phyloP scores from a whole-genome alignment of 495 filamentous ascomycete species.

The Chaetomidium leptoderma region DNA sequence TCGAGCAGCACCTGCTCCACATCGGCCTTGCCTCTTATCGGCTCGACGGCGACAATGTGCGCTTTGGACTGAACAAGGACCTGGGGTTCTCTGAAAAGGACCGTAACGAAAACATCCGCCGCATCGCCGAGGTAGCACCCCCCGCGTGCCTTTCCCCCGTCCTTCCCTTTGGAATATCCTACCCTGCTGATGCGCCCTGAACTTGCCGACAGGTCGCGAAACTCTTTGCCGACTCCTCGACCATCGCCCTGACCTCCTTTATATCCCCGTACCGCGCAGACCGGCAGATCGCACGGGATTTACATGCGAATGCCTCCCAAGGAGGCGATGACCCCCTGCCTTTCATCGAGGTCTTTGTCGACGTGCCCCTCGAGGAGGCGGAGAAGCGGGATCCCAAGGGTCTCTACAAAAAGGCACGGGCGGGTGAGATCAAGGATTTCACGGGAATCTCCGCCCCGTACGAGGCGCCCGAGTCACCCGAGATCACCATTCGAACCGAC shows the following conservation, averaged over 20 bases:
- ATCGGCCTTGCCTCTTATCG: slow-evolving; percentile 79
- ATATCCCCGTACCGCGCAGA: slow-evolving; percentile 92
- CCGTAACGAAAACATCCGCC: slow-evolving; percentile 93
- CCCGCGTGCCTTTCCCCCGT: background rate
- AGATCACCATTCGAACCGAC: slow-evolving; percentile 77
- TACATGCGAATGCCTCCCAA: slow-evolving; percentile 60
- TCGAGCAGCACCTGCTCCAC: slow-evolving; percentile 92
- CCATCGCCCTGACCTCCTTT: slow-evolving; percentile 88
- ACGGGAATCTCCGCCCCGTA: slow-evolving; percentile 93
- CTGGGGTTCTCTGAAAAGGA: slow-evolving; percentile 90
- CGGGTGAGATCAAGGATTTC: slow-evolving; percentile 93
- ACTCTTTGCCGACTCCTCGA: slow-evolving; percentile 85
- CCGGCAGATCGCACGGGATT: slow-evolving; percentile 69
- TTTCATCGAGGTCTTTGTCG: slow-evolving; percentile 90
- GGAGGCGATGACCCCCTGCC: slow-evolving; percentile 57
- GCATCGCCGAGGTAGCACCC: slow-evolving; percentile 72
- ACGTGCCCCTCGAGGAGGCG: slow-evolving; percentile 83
- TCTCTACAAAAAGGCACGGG: slow-evolving; percentile 91
- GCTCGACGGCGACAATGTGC: slow-evolving; percentile 96
- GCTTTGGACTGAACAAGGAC: slow-evolving; percentile 96
- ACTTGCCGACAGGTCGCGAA: slow-evolving; percentile 65
- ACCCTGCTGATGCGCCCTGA: background rate
- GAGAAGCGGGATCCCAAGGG: slow-evolving; percentile 96
- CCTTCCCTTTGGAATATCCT: background rate
- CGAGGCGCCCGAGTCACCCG: slow-evolving; percentile 79